A percentile compares a stretch with the other conserved stretches of the same genome.
Conservation (phyloP, 805 yeast species). For the Candida ulmi region DNA sequence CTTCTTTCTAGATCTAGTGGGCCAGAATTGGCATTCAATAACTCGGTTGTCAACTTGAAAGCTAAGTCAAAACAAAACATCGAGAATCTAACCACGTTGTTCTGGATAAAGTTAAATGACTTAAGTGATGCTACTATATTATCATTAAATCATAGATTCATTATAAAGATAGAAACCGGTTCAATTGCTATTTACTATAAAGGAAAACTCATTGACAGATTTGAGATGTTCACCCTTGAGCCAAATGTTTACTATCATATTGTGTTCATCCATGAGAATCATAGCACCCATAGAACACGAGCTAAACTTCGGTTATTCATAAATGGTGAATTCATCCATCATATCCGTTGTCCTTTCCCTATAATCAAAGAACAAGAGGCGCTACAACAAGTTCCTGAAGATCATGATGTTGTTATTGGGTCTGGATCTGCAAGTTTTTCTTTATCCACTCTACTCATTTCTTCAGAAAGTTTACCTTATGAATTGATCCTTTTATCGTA, state of each 20-base stretch:
- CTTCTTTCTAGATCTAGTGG: conserved; percentile 10
- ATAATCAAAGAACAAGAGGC: conserved; percentile 4
- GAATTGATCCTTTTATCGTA: conserved; percentile 50
- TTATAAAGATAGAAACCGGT: conserved; percentile 27
- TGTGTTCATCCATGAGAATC: conserved; percentile 12
- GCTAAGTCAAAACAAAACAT: neutral
- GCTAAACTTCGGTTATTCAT: conserved; percentile 15
- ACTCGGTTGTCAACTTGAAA: conserved; percentile 19
- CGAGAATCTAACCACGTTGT: conserved; percentile 20
- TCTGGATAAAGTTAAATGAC: conserved; percentile 25
- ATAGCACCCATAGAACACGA: conserved; percentile 6
- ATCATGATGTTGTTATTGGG: conserved; percentile 9
- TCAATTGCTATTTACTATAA: conserved; percentile 23
- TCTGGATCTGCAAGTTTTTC: conserved; percentile 9
- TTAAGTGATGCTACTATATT: conserved; percentile 24
- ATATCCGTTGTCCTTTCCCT: conserved; percentile 17
- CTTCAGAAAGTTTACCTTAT: conserved; percentile 30
- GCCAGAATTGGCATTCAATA: conserved; percentile 25
- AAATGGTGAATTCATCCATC: conserved; percentile 15
- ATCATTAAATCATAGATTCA: conserved; percentile 15
- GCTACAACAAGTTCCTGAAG: neutral
- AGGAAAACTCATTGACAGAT: conserved; percentile 3
- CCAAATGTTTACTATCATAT: conserved; percentile 14
- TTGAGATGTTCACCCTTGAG: conserved; percentile 15
- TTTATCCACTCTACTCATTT: conserved; percentile 30